Base-by-base conservation (phyloP, 768 basidiomycete species). In the Strobilomyces confusus region DNA sequence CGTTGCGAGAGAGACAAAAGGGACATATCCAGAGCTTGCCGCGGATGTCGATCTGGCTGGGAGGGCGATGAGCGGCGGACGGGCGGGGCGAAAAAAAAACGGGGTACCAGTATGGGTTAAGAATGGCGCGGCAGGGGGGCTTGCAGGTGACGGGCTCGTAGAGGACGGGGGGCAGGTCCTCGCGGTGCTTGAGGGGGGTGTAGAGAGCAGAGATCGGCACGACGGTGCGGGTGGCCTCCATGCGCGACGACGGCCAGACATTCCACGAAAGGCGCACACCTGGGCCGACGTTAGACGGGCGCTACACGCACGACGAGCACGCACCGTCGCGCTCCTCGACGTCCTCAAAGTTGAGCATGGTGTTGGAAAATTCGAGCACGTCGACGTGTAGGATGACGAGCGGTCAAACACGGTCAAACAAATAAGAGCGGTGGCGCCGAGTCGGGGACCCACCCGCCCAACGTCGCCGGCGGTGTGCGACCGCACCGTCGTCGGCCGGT, bases 1-100 rank as follows among this genome's bases (percentile, higher is more conserved):
- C 84, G 69, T 98, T 99, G 55, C 97, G 87, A 33, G 90, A 87
- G 48, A 99, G 79, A 74, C 97, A 99, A 77, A 99, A 98, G 5
- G 97, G 97, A 66, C 97, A 99, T 60, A 98, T 99, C 97, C 97
- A 99, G 49, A 99, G 83, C 73, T 98, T 98, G 62, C 90, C 95
- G 64, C 97, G 84, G 58, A 98, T 92, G 74, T 98, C 97, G 65
- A 99, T 95, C 78, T 98, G 95, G 70, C 97, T 98, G 68, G 22
- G 65, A 53, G 29, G 32, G 43, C 36, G 41, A 54, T 19, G 41
- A 58, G 48, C 17, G 17, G 51, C 37, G 26, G 45, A 5, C 4
- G 6, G 11, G n/a, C 14, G 13, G 38, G 13, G 9, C 19, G 30
- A 29, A 19, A 29, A 49, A 46, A 46, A 34, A 53, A 44, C 32